Evolutionary conservation across 2,329 filamentous ascomycete species (phyloP).

Genomic region (Pseudofabraea citricarpa): DNA sequence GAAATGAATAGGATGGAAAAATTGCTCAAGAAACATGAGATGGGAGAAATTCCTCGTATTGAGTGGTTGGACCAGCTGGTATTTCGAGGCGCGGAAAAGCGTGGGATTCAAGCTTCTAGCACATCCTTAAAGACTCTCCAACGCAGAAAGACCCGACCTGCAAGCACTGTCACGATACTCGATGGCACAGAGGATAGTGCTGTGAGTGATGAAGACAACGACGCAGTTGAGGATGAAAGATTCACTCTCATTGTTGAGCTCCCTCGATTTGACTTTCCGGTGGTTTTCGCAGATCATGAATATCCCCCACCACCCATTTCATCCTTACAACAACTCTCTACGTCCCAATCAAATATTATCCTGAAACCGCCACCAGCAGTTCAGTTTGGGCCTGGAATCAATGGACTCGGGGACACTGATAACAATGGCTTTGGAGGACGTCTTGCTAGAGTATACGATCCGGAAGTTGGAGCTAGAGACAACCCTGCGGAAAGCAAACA

Average conservation of each 20-base stretch:
- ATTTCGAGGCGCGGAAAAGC: conserved; percentile 83
- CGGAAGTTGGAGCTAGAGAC: conserved; percentile 81
- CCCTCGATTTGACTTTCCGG: conserved; percentile 89
- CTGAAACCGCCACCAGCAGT: conserved; percentile 82
- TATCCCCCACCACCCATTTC: conserved; percentile 84
- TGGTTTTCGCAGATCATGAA: conserved; percentile 92
- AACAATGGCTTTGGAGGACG: conserved; percentile 47
- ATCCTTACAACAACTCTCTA: conserved; percentile 58
- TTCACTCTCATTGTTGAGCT: conserved; percentile 89
- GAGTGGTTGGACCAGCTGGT: conserved; percentile 96
- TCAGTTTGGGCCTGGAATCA: conserved; percentile 84
- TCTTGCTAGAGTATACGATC: conserved; percentile 85
- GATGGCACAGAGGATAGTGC: conserved; percentile 35
- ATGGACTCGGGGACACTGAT: conserved; percentile 52
- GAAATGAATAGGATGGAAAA: conserved; percentile 87
- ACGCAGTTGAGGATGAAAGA: conserved; percentile 42
- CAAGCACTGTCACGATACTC: conserved; percentile 27
- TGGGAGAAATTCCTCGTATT: conserved; percentile 89
- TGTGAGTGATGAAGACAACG: conserved; percentile 27
- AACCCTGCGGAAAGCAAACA: conserved; percentile 97
- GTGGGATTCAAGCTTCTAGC: conserved; percentile 59
- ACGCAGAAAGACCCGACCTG: conserved; percentile 33
- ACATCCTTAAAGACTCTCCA: conserved; percentile 56
- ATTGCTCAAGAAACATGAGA: conserved; percentile 95
- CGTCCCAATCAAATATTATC: conserved; percentile 63